These are phyloP conservation scores for Colletotrichum limetticola DNA, from an alignment of 2,329 filamentous ascomycete genomes.

Conservation along the genomic window DNA sequence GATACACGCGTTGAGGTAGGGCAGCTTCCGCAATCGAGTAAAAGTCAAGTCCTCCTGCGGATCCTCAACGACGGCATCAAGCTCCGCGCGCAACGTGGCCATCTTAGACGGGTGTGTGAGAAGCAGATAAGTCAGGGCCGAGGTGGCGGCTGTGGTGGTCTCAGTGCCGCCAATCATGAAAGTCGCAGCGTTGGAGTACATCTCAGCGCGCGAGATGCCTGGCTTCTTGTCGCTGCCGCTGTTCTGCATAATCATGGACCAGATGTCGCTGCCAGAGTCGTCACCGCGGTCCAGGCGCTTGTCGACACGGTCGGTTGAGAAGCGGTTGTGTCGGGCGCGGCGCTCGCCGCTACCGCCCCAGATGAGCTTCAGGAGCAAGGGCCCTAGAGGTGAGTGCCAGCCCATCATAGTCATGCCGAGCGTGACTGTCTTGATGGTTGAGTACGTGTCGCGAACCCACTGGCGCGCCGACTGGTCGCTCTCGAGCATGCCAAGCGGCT, in stretches of 20 bases:
- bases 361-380: constrained; percentile 21
- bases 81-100: constrained; percentile 48
- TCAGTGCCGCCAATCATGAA: constrained; percentile 54
- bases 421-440: constrained; percentile 34
- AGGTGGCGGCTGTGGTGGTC: constrained; percentile 56
- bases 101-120: constrained; percentile 43
- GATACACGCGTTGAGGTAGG: constrained; percentile 53
- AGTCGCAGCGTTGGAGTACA: constrained; percentile 35
- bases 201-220: constrained; percentile 24
- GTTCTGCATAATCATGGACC: constrained; percentile 31
- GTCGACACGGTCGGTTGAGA: constrained; percentile 31
- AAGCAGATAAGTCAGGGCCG: constrained; percentile 53
- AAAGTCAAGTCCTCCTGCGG: constrained; percentile 50
- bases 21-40: constrained; percentile 40
- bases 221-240: constrained; percentile 6
- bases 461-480: constrained; percentile 38
- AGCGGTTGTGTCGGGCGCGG: constrained; percentile 24
- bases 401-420: constrained; percentile 33
- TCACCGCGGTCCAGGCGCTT: constrained; percentile 29
- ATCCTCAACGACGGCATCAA: constrained; percentile 37
- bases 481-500: constrained; percentile 42
- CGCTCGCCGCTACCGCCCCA: constrained; percentile 24
- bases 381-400: constrained; percentile 16
- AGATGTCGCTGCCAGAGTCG: constrained; percentile 27
- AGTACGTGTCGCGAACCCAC: constrained; percentile 41